Evolutionary conservation across 495 filamentous ascomycete species (phyloP).

Genomic region (Ramalina intermedia): DNA sequence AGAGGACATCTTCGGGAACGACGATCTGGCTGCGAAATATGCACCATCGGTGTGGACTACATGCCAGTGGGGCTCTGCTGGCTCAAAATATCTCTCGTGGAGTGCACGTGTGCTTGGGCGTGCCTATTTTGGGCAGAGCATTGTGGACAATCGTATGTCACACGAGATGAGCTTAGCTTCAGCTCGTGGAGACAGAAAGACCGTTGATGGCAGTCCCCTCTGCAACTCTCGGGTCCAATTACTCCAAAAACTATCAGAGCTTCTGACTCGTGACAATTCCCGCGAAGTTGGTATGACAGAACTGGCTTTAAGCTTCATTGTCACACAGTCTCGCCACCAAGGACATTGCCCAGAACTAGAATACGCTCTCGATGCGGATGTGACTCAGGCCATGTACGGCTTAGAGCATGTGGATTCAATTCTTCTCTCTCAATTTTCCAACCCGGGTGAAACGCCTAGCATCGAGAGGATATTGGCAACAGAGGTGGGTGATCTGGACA

Average conservation of each 20-base stretch:
- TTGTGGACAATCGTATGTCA: constrained; percentile 41
- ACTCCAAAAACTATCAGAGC: constrained; percentile 48
- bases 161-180: constrained; percentile 32
- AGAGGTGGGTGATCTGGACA: constrained; percentile 7
- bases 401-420: background rate
- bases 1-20: constrained; percentile 47
- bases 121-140: constrained; percentile 63
- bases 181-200: background rate
- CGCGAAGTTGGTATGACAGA: constrained; percentile 62
- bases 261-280: constrained; percentile 49
- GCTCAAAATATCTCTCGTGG: constrained; percentile 65
- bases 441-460: constrained; percentile 4
- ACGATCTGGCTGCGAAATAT: constrained; percentile 43
- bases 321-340: constrained; percentile 37
- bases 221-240: constrained; percentile 25
- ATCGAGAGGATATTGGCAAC: constrained; percentile 5
- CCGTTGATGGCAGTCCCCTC: background rate
- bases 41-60: constrained; percentile 59
- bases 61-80: constrained; percentile 44
- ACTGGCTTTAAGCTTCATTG: constrained; percentile 54
- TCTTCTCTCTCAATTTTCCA: background rate
- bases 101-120: constrained; percentile 70
- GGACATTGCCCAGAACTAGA: constrained; percentile 35
- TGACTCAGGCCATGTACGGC: background rate
- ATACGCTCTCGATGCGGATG: constrained; percentile 17